Conservation (phyloP, 2,329 filamentous ascomycete species). For the Grosmannia clavigera region DNA sequence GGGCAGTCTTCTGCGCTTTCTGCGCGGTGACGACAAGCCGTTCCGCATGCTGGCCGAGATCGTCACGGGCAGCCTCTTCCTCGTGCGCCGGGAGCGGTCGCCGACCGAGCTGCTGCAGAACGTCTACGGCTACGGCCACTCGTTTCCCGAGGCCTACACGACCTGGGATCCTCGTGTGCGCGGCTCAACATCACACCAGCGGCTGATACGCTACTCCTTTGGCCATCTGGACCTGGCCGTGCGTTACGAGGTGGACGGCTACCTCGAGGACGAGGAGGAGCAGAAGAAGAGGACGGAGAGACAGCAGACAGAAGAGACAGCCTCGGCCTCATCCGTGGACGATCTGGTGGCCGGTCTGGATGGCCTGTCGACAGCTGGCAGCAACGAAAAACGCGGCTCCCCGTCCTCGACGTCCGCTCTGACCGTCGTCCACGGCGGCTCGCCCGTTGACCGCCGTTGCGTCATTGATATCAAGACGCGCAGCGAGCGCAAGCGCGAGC, state of each 20-base stretch:
- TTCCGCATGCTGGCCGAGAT: slow-evolving; percentile 49
- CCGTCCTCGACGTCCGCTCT: not conserved
- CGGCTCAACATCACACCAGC: slow-evolving; percentile 48
- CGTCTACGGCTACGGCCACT: slow-evolving; percentile 51
- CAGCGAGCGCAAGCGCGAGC: slow-evolving; percentile 13
- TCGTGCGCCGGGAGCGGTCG: slow-evolving; percentile 48
- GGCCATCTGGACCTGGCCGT: slow-evolving; percentile 38
- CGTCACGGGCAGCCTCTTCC: slow-evolving; percentile 45
- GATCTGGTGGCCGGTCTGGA: not conserved
- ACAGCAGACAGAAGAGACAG: not conserved
- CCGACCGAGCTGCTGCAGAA: slow-evolving; percentile 42
- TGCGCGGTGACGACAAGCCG: slow-evolving; percentile 26
- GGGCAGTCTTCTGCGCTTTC: slow-evolving; percentile 47
- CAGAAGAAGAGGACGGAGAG: not conserved
- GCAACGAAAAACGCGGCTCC: not conserved
- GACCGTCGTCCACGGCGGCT: slow-evolving; percentile 14
- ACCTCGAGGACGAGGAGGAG: slow-evolving; percentile 17
- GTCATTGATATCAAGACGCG: slow-evolving; percentile 35
- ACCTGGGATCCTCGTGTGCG: slow-evolving; percentile 43
- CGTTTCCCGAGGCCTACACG: slow-evolving; percentile 55
- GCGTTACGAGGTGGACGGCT: slow-evolving; percentile 48
- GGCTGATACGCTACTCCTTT: slow-evolving; percentile 46
- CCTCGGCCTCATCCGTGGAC: not conserved
- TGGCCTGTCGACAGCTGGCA: not conserved
- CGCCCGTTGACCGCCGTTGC: slow-evolving; percentile 17